Evolutionary conservation across 2,329 filamentous ascomycete species (phyloP), one percentile per base, ranked within the genome.

Genomic region (Exutisphaerella laricina): DNA sequence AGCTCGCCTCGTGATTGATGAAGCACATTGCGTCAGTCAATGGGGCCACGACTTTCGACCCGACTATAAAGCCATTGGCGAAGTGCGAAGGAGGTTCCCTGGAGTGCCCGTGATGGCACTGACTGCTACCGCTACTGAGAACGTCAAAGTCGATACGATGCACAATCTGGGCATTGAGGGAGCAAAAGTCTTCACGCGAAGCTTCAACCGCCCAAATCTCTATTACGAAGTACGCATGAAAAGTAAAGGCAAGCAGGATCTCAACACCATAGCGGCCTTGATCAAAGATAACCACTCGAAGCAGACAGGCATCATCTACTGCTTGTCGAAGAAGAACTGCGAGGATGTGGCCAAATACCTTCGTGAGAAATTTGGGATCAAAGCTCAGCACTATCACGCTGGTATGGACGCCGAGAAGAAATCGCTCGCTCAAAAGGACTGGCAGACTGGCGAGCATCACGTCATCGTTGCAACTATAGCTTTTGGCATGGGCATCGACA

Each of bases 401-500:
- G 79, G 74, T 4, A 80, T 98, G 67, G 69, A 79, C 2, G 62
- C 83, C 0, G 68, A 75, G 4, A 78, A 85, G 39, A 90, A 90
- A 61, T 72, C 74, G 1, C 63, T 74, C 5, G 77, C 92, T 4
- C 90, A 97, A 63, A 77, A 77, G 47, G 66, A 80, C 21, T 98
- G 92, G 92, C 92, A 98, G 63, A 70, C 68, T 31, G 88, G 88
- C 4, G 69, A 72, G 39, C 78, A 83, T 57, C 85, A 95, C 54
- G 85, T 98, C 23, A 94, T 98, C 31, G 92, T 98, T 37, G 94
- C 92, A 14, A 98, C 92, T 0, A 97, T 98, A 63, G 92, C 92
- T 17, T 98, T 98, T 61, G 92, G 92, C 5, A 98, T 98, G 92
- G 92, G 92, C n/a, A 98, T 98, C 53, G 92, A 98, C 70, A 98